Base-by-base conservation (phyloP, 805 yeast genomes). In the Pichia phayaonensis region DNA sequence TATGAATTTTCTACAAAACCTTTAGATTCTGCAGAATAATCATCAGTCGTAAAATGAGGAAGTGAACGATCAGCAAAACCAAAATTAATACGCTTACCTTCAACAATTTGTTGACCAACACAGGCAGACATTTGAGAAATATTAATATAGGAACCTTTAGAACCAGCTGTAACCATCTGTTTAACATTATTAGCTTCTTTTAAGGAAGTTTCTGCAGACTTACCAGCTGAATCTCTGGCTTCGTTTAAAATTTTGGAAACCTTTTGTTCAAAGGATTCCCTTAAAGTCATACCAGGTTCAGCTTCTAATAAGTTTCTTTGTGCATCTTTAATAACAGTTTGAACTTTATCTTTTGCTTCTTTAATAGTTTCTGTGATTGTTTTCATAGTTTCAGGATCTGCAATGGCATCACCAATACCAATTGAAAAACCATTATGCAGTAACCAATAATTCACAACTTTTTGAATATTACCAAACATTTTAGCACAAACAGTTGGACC, bases 121-220 rank as follows among this genome's bases (percentile, higher is more conserved):
- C 99, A 94, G 12, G 99, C 99, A 40, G 97, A 90, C 99, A 94
- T 94, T 73, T 90, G 98, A 23, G 99, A 95, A 67, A 94, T 94
- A 69, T 94, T 94, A 69, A 94, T 94, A 69, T 92, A 94, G 16
- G 99, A 94, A 76, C 99, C 99, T 72, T 94, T 94, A 31, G 99
- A 94, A 63, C 99, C 99, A 15, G 99, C 94, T 57, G 92, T 85
- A 46, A 94, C 99, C 99, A 94, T 94, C 76, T 94, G 99, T 67
- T 94, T 94, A 59, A 94, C 99, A 63, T 92, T 92, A 67, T 94
- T 94, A 58, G 85, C 76, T 63, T 90, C 96, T 67, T 90, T 92
- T 75, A 94, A 81, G 63, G 90, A 88, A 70, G 90, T 85, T 75
- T 95, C 99, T 4, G 99, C 98, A 42, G 96, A 87, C 68, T 96